A percentile compares a stretch with the other conserved stretches of the same genome.
Evolutionary conservation across 768 basidiomycete species (phyloP).

Genomic region (Pleurotus cornucopiae): DNA sequence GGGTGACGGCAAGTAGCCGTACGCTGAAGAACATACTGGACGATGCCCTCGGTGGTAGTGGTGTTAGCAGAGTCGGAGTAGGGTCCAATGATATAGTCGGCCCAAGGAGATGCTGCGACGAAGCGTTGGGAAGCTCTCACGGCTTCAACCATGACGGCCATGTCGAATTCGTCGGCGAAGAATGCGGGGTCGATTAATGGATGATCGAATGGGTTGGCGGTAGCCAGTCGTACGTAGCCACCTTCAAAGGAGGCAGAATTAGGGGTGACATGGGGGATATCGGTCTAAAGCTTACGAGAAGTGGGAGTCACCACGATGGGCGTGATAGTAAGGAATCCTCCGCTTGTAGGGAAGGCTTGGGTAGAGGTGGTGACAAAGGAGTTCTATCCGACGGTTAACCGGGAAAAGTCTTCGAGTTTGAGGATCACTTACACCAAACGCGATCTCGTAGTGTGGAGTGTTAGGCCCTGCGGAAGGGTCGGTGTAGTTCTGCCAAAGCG

Average conservation of each 20-base stretch:
- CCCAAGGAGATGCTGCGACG: conserved; percentile 20
- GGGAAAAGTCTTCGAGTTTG: background rate
- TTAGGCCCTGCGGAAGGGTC: conserved; percentile 22
- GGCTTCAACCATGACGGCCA: conserved; percentile 20
- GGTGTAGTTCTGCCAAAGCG: conserved; percentile 12
- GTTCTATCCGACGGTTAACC: background rate
- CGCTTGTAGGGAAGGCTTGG: conserved; percentile 17
- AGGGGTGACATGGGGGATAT: too few species aligned
- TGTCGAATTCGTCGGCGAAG: conserved; percentile 28
- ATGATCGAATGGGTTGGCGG: conserved; percentile 38
- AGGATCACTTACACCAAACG: conserved; percentile 12
- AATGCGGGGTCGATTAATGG: conserved; percentile 50
- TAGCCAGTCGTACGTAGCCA: conserved; percentile 32
- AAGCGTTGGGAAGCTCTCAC: conserved; percentile 21
- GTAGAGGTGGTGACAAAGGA: conserved; percentile 12
- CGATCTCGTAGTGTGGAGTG: conserved; percentile 18
- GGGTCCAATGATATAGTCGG: conserved; percentile 20
- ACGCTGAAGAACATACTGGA: conserved; percentile 17
- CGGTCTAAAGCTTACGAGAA: background rate
- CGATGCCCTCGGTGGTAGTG: conserved; percentile 22
- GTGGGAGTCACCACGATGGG: conserved; percentile 14
- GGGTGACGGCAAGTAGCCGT: conserved; percentile 25
- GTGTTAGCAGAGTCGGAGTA: conserved; percentile 16
- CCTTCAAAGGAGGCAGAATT: conserved; percentile 16
- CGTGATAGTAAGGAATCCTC: conserved; percentile 25